These are phyloP conservation scores for Smithsoniella earleae DNA, from an alignment of 163 green algal species.

Conservation along the genomic window DNA sequence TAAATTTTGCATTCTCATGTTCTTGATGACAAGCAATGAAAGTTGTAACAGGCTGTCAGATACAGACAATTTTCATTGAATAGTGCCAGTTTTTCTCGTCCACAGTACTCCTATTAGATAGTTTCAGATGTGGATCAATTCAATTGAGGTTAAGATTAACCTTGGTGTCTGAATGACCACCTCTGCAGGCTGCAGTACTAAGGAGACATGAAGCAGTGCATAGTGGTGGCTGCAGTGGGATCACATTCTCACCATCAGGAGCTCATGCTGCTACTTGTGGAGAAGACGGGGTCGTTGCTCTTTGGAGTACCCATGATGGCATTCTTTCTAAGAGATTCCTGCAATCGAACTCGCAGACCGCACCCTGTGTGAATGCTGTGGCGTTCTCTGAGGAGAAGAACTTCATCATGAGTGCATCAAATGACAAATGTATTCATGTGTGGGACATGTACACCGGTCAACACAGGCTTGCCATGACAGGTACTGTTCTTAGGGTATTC, in stretches of 20 bases:
- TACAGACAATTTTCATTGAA: background rate
- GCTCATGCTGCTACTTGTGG: constrained; percentile 6
- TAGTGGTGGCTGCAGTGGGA: background rate
- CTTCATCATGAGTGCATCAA: constrained; percentile 12
- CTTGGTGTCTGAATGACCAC: background rate
- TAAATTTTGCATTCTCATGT: no score
- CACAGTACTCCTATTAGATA: background rate
- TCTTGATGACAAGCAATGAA: no score
- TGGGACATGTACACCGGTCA: background rate
- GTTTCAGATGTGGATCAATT: no score
- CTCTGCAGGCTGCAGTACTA: constrained; percentile 15
- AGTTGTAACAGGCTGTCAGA: no score
- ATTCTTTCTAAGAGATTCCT: background rate
- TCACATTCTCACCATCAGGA: constrained; percentile 14
- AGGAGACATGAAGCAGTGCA: background rate
- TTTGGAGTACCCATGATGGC: constrained; percentile 4
- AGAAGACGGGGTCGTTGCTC: background rate
- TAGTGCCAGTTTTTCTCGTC: background rate
- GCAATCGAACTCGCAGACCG: background rate
- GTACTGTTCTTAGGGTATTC: no score
- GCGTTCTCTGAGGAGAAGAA: constrained; percentile 21
- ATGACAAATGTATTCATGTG: constrained; percentile 6
- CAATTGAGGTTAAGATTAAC: no score
- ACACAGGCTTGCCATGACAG: constrained; percentile 14
- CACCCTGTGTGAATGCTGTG: background rate